phyloP scores from a whole-genome alignment of 768 basidiomycete species.

The Mycena vulgaris region DNA sequence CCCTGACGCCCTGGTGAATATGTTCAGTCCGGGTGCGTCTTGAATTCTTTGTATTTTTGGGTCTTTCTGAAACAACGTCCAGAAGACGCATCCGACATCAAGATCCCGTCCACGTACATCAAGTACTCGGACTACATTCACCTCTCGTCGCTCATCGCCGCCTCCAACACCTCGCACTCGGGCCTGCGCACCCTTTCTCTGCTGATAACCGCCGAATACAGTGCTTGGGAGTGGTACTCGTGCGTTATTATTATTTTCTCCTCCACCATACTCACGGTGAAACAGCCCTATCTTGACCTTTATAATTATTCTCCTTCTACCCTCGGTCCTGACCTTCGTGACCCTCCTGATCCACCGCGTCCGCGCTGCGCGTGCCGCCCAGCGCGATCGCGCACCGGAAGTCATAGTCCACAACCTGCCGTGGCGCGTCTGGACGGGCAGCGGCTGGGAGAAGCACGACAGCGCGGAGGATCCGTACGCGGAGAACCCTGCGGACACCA shows the following conservation, averaged over 20 bases:
- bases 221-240: conserved; percentile 96
- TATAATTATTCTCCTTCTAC: conserved; percentile 89
- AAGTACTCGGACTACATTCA: conserved; percentile 84
- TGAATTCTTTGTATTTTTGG: neutral
- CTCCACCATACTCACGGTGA: conserved; percentile 13
- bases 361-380: conserved; percentile 85
- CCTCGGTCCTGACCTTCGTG: conserved; percentile 89
- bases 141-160: conserved; percentile 76
- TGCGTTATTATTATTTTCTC: conserved; percentile 55
- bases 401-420: conserved; percentile 84
- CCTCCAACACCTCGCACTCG: conserved; percentile 85
- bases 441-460: conserved; percentile 85
- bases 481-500: conserved; percentile 33
- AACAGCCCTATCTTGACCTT: conserved; percentile 88
- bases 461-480: conserved; percentile 52
- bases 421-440: conserved; percentile 87
- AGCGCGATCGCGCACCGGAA: conserved; percentile 88
- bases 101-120: conserved; percentile 91
- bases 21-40: conserved; percentile 89
- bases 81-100: conserved; percentile 91
- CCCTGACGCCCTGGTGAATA: conserved; percentile 86
- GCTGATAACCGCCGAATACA: conserved; percentile 83
- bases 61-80: conserved; percentile 18
- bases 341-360: conserved; percentile 92
- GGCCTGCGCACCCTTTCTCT: conserved; percentile 83